A percentile compares a stretch with the other conserved stretches of the same genome.
Conservation (phyloP, 2,329 filamentous ascomycete genomes). For the Penicillium sp. region DNA sequence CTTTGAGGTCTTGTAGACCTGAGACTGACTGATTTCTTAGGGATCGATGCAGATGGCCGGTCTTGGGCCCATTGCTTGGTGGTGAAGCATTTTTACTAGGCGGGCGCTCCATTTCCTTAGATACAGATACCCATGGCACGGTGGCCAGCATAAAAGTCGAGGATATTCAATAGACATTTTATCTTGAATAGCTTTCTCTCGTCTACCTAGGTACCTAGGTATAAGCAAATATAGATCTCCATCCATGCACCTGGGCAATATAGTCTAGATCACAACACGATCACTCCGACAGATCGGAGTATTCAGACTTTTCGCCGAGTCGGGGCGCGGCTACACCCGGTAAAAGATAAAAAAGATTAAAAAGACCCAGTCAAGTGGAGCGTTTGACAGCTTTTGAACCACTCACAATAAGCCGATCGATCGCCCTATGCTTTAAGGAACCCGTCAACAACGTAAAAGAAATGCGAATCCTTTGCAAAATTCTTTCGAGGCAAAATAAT, state of each 20-base stretch:
- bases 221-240: too few relatives aligned
- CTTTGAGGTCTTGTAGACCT: constrained; percentile 1
- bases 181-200: neutral
- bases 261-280: constrained; percentile 7
- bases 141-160: constrained; percentile 15
- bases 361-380: constrained; percentile 15
- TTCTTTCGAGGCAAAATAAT: constrained; percentile 2
- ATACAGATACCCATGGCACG: constrained; percentile 23
- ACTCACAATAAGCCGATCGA: constrained; percentile 14
- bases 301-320: constrained; percentile 16
- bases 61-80: constrained; percentile 45
- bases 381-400: constrained; percentile 10
- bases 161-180: neutral
- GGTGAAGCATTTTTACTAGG: constrained; percentile 27
- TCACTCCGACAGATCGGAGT: constrained; percentile 19
- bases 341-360: neutral
- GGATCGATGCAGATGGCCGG: constrained; percentile 46
- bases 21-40: constrained; percentile 21
- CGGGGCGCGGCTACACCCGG: constrained; percentile 9
- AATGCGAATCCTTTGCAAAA: constrained; percentile 13
- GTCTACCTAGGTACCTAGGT: too few relatives aligned
- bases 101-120: constrained; percentile 12
- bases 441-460: constrained; percentile 28
- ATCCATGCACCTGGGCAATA: too few relatives aligned
- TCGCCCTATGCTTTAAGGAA: constrained; percentile 17